A percentile compares a stretch with the other conserved stretches of the same genome.
Conservation (phyloP, 768 basidiomycete genomes). For the Steccherinum ochraceum region DNA sequence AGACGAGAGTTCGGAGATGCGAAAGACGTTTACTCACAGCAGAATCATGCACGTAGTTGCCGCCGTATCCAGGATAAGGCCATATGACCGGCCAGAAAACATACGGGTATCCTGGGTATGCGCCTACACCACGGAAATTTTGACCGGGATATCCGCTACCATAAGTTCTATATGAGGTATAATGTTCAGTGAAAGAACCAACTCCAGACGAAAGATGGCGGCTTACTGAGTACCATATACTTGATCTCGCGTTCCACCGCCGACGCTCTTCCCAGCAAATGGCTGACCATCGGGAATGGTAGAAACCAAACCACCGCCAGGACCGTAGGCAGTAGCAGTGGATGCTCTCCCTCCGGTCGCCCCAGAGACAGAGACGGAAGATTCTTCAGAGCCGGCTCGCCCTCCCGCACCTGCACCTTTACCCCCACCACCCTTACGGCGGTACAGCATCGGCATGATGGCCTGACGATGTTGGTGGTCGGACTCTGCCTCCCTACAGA, state of each 20-base stretch:
- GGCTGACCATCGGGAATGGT: neutral
- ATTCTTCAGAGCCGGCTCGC: neutral
- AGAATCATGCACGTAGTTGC: conserved; percentile 26
- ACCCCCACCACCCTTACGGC: neutral
- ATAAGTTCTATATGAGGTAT: conserved; percentile 35
- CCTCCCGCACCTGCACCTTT: neutral
- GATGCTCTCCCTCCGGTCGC: neutral
- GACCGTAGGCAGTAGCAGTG: neutral
- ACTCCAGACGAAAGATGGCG: neutral
- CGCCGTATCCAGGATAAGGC: conserved; percentile 24
- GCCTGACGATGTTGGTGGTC: too few species aligned
- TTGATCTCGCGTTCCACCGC: neutral
- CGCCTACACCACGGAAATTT: conserved; percentile 33
- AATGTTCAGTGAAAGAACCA: too few species aligned
- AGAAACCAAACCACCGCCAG: neutral
- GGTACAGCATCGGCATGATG: neutral
- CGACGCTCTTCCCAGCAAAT: neutral
- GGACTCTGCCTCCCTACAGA: too few species aligned
- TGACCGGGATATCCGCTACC: conserved; percentile 55
- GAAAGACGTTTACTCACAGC: too few species aligned
- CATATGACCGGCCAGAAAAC: conserved; percentile 61
- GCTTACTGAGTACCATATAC: neutral
- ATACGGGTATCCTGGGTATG: conserved; percentile 51
- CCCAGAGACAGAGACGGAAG: neutral
- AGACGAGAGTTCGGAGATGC: too few species aligned